Percentiles rank a stretch among this genome's conserved stretches.
These are phyloP conservation scores for Lupinus albus DNA, from an alignment of 306 rosid genomes.

Conservation along the genomic window DNA sequence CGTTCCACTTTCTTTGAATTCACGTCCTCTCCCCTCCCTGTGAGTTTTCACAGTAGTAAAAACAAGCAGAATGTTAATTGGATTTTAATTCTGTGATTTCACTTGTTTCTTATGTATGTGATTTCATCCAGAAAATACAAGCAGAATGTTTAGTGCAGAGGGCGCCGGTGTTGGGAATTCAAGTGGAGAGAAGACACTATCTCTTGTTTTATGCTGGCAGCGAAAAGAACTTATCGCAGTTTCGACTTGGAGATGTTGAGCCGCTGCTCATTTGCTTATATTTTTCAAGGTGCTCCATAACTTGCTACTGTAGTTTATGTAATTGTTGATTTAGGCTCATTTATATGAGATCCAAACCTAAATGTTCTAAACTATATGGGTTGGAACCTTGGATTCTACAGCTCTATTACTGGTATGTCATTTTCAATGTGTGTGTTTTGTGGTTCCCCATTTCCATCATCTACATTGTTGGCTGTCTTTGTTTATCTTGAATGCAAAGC, in stretches of 20 bases:
- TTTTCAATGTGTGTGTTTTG: constrained; percentile 37
- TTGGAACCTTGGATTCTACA: constrained; percentile 46
- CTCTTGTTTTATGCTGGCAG: constrained; percentile 73
- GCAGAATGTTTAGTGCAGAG: constrained; percentile 42
- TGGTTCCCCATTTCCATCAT: constrained; percentile 25
- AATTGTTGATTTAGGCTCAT: constrained; percentile 58
- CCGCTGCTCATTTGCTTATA: constrained; percentile 33
- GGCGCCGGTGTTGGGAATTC: constrained; percentile 68
- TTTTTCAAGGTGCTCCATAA: constrained; percentile 50
- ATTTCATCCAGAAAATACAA: not conserved
- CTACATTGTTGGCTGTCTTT: constrained; percentile 17
- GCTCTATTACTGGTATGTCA: constrained; percentile 34
- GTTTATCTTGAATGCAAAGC: constrained; percentile 34
- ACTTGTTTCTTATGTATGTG: not conserved
- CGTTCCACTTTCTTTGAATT: no score
- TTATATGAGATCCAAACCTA: constrained; percentile 49
- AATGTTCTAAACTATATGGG: constrained; percentile 43
- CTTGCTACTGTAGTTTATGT: constrained; percentile 43
- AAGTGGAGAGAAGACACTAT: constrained; percentile 63
- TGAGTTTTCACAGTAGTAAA: no score
- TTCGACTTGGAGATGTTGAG: constrained; percentile 72
- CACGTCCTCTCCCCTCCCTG: no score
- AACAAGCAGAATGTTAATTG: no score
- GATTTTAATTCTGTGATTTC: not conserved
- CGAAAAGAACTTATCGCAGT: constrained; percentile 62